These are phyloP conservation scores for Trichoderma orchidacearum DNA, from an alignment of 495 filamentous ascomycete species.

Conservation along the genomic window DNA sequence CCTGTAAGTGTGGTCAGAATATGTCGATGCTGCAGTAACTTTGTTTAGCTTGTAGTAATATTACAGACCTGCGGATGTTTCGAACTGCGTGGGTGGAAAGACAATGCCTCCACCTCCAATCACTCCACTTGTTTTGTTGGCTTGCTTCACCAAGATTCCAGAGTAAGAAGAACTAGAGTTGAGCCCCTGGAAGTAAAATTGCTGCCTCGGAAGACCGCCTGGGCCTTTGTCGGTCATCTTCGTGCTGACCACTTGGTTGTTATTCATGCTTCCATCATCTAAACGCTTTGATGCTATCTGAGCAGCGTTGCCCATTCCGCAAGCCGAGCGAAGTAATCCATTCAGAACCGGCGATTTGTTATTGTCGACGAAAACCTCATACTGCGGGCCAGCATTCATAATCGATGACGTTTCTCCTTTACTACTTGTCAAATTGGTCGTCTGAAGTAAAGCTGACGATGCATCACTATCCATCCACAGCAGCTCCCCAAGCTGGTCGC, in stretches of 20 bases:
- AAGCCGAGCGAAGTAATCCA: conserved; percentile 63
- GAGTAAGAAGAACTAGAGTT: conserved; percentile 55
- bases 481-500: conserved; percentile 35
- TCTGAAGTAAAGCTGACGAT: conserved; percentile 60
- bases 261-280: conserved; percentile 5
- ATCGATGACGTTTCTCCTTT: conserved; percentile 30
- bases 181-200: conserved; percentile 69
- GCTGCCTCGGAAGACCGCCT: conserved; percentile 56
- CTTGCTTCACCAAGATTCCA: conserved; percentile 50
- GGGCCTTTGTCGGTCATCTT: conserved; percentile 54
- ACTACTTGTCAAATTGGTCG: conserved; percentile 46
- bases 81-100: conserved; percentile 51
- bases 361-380: conserved; percentile 67
- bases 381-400: conserved; percentile 49
- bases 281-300: conserved; percentile 42
- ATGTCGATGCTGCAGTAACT: background rate
- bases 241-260: conserved; percentile 32
- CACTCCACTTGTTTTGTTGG: conserved; percentile 22
- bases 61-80: conserved; percentile 60
- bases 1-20: conserved; percentile 18
- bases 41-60: conserved; percentile 1
- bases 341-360: conserved; percentile 39
- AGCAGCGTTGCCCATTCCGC: conserved; percentile 50
- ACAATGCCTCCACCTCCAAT: conserved; percentile 59
- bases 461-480: conserved; percentile 71